Percentiles rank a stretch among this genome's conserved stretches.
Conservation (phyloP, 306 rosid species). For the Lathyrus aphaca region DNA sequence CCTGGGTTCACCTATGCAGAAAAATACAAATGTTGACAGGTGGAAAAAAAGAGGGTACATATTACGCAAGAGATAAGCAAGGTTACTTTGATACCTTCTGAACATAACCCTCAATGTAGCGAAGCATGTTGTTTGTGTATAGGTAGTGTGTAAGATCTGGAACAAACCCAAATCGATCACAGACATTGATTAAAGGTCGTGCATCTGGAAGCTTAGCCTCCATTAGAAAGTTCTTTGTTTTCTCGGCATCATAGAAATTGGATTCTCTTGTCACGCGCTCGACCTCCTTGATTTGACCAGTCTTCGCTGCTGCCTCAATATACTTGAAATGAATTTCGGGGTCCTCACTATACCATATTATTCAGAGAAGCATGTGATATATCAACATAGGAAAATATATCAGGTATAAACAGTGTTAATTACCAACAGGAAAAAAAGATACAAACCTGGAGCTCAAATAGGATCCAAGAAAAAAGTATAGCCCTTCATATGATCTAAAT, state of each 20-base stretch:
- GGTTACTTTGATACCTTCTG: constrained; percentile 71
- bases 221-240: constrained; percentile 94
- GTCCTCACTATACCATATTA: constrained; percentile 81
- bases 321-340: constrained; percentile 99
- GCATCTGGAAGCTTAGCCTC: constrained; percentile 99
- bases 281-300: constrained; percentile 98
- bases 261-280: constrained; percentile 99
- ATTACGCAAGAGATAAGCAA: constrained; percentile 26
- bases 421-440: constrained; percentile 22
- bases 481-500: constrained; percentile 95
- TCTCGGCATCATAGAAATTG: constrained; percentile 94
- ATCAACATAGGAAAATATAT: constrained; percentile 29
- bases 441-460: constrained; percentile 89
- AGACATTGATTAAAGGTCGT: constrained; percentile 93
- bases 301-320: constrained; percentile 97
- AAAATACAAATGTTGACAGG: constrained; percentile 1
- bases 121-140: constrained; percentile 95
- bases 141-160: constrained; percentile 98
- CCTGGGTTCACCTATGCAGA: constrained; percentile 86
- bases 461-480: constrained; percentile 96
- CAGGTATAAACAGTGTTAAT: constrained; percentile 9
- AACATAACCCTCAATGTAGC: constrained; percentile 97
- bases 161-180: constrained; percentile 98
- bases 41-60: constrained; percentile 16
- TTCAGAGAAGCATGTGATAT: constrained; percentile 18